Percentiles rank a stretch among this genome's conserved stretches.
phyloP scores from a whole-genome alignment of 2,329 filamentous ascomycete species.

The Myrmaecium sp. region DNA sequence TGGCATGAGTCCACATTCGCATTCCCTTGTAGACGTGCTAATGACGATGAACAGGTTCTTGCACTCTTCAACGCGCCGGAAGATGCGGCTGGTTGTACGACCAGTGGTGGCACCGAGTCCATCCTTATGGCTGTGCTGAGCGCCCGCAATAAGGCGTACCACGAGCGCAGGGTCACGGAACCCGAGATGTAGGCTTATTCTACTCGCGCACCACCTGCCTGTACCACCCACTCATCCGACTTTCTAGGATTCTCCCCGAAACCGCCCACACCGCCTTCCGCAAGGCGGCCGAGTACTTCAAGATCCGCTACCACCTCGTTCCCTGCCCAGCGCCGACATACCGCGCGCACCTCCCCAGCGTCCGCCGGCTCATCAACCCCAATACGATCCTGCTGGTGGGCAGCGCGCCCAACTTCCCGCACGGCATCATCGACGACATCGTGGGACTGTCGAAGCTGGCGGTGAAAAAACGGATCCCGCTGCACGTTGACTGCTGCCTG shows the following conservation, averaged over 20 bases:
- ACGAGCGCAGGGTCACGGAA: conserved; percentile 73
- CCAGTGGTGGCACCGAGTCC: conserved; percentile 85
- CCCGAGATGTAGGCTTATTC: conserved; percentile 67
- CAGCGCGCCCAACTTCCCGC: conserved; percentile 92
- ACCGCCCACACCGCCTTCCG: conserved; percentile 93
- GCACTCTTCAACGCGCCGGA: conserved; percentile 76
- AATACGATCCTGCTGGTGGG: conserved; percentile 92
- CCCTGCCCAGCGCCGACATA: conserved; percentile 70
- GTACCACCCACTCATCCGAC: conserved; percentile 5
- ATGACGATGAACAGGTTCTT: conserved; percentile 31
- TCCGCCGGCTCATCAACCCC: conserved; percentile 74
- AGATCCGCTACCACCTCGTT: conserved; percentile 85
- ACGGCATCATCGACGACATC: conserved; percentile 96
- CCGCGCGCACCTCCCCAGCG: conserved; percentile 63
- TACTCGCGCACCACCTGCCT: background rate
- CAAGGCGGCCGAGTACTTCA: conserved; percentile 90
- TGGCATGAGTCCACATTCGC: too few species aligned
- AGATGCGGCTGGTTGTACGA: conserved; percentile 75
- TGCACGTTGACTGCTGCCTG: conserved; percentile 95
- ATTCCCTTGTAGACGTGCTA: background rate
- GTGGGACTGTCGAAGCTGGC: conserved; percentile 69
- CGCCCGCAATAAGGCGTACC: conserved; percentile 74
- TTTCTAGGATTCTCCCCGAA: conserved; percentile 66
- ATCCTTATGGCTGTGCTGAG: conserved; percentile 91
- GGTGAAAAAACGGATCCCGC: conserved; percentile 57